Conservation (phyloP, 2,329 filamentous ascomycete species). For the Rhinocladiella mackenziei region DNA sequence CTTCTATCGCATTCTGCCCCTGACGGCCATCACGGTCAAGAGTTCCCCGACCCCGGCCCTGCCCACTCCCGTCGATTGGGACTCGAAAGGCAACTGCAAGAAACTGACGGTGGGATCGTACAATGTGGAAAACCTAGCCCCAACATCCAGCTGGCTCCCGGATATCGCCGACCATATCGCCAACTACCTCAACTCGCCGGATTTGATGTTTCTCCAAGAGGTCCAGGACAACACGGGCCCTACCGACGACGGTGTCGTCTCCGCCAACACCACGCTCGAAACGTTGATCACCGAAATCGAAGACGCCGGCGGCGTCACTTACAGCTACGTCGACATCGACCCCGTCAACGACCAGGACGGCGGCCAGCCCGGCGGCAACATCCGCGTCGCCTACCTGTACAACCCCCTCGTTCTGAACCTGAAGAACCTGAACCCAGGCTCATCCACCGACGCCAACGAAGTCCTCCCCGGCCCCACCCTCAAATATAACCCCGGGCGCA, state of each 20-base stretch:
- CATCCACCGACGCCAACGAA: constrained; percentile 51
- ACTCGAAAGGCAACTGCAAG: constrained; percentile 54
- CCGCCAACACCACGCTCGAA: constrained; percentile 57
- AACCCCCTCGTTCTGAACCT: constrained; percentile 57
- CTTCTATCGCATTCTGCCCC: constrained; percentile 65
- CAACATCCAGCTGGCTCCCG: constrained; percentile 54
- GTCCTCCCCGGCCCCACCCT: constrained; percentile 58
- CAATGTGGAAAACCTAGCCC: constrained; percentile 66
- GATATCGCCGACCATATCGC: constrained; percentile 62
- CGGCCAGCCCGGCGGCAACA: constrained; percentile 66
- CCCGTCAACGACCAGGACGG: constrained; percentile 61
- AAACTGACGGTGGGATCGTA: constrained; percentile 63
- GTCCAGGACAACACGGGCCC: constrained; percentile 64
- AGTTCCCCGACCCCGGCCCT: constrained; percentile 42
- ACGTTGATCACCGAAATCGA: constrained; percentile 43
- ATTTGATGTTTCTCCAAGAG: constrained; percentile 66
- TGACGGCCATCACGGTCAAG: constrained; percentile 53
- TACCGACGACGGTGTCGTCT: constrained; percentile 56
- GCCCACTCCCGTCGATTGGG: constrained; percentile 47
- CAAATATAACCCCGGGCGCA: constrained; percentile 64
- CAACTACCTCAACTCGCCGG: constrained; percentile 58
- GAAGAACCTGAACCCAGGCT: constrained; percentile 56
- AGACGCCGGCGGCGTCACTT: constrained; percentile 50
- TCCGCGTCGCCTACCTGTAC: constrained; percentile 68
- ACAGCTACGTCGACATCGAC: constrained; percentile 57